These are phyloP conservation scores for Forsythia suspensa DNA, from an alignment of 257 asterid species.

Conservation along the genomic window DNA sequence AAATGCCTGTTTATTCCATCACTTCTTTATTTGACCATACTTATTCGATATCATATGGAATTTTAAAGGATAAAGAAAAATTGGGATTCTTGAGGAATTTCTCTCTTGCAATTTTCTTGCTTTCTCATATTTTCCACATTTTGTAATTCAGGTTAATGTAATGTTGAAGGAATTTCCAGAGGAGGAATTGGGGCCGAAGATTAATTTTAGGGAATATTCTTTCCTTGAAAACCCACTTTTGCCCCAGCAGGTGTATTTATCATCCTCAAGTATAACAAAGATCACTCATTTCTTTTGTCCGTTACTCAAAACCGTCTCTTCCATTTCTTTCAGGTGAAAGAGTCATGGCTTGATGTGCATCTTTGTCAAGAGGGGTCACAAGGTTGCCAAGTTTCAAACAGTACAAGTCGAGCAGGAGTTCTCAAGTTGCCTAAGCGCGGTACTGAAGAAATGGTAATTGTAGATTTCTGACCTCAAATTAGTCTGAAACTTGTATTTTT, in stretches of 20 bases:
- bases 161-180: slow-evolving; percentile 73
- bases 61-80: neutral
- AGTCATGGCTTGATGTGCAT: slow-evolving; percentile 90
- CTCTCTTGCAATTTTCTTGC: neutral
- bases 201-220: slow-evolving; percentile 83
- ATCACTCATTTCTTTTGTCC: neutral
- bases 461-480: neutral
- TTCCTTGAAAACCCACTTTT: slow-evolving; percentile 72
- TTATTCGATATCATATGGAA: neutral
- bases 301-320: slow-evolving; percentile 7
- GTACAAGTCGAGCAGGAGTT: slow-evolving; percentile 46
- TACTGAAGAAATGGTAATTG: slow-evolving; percentile 74
- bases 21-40: neutral
- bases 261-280: slow-evolving; percentile 6
- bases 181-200: slow-evolving; percentile 79
- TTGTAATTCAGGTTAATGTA: slow-evolving; percentile 62
- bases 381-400: slow-evolving; percentile 74
- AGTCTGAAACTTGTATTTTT: neutral
- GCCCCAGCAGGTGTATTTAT: slow-evolving; percentile 64
- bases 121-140: neutral
- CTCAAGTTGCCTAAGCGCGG: slow-evolving; percentile 81
- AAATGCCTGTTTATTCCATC: neutral
- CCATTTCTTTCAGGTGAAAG: slow-evolving; percentile 70
- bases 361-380: slow-evolving; percentile 83
- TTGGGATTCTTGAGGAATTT: neutral